Base-by-base conservation (phyloP, 2,329 filamentous ascomycete species). In the Hymenoscyphus fraxineus region DNA sequence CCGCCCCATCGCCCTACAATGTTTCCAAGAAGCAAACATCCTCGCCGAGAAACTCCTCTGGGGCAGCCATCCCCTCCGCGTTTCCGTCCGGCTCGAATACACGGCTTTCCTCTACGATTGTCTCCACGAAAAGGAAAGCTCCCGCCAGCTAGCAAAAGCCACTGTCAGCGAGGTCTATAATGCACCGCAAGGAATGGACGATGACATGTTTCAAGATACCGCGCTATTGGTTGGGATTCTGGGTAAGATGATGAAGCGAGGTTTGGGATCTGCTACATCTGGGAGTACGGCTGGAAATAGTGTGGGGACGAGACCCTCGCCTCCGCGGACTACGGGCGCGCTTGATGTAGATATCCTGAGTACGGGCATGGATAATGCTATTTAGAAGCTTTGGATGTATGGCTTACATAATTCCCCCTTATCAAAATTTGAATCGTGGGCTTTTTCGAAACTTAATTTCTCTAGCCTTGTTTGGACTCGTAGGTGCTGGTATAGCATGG, bases 81-180 rank as follows among this genome's bases (percentile, higher is more conserved):
- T 99, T 0, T 96, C 92, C 0, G 89, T 96, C 61, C 95, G 95
- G 72, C 89, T 96, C 0, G 95, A 99, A 76, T 96, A 96, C 75
- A 87, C 91, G 15, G 93, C 93, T 0, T 99, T 97, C 75, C 80
- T 97, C 0, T 97, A 94, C 80, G 95, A 98, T 74, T 98, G 94
- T 73, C 83, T 92, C 2, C 92, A 95, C 74, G 93, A 98, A 71
- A 82, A 85, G 58, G 88, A 93, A 27, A 86, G 82, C 41, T 93
- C 92, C 60, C 85, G 93, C 39, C 84, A 85, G 62, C 77, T 97
- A 15, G 94, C 95, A 12, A 89, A 91, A 72, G 84, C 88, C 44
- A 92, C 93, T 2, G 95, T 98, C 66, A 85, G 90, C 54, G 92
- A 97, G 71, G 94, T 97, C 0, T 97, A 97, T 74, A 90, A 93